A percentile compares a stretch with the other conserved stretches of the same genome.
Evolutionary conservation across 441 rosid species (phyloP).

Genomic region (Francoa sonchifolia): DNA sequence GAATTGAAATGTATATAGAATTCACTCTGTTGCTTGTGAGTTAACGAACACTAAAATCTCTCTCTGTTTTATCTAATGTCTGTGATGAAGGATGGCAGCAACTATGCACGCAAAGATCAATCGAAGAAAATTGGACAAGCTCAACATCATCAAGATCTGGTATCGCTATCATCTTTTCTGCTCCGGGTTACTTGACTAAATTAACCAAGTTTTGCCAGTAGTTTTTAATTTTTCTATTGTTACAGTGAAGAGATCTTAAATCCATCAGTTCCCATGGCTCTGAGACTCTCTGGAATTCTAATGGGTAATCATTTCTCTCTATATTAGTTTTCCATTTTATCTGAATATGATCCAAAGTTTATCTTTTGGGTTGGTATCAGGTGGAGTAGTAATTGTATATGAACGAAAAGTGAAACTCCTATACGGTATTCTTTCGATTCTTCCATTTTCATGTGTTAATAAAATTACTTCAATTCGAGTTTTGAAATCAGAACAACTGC

Average conservation of each 20-base stretch:
- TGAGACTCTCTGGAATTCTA: conserved; percentile 79
- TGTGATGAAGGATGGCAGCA: conserved; percentile 64
- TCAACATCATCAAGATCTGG: conserved; percentile 69
- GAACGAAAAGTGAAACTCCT: conserved; percentile 85
- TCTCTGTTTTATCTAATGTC: conserved; percentile 3
- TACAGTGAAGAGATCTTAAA: conserved; percentile 80
- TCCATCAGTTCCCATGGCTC: conserved; percentile 86
- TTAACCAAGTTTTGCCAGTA: neutral
- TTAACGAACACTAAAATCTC: neutral
- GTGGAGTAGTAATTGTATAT: conserved; percentile 84
- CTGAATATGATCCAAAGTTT: too few relatives aligned
- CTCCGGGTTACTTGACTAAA: neutral
- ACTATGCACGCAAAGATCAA: conserved; percentile 79
- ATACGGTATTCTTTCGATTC: conserved; percentile 33
- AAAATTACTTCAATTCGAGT: neutral
- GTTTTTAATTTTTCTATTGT: neutral
- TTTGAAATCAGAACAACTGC: too few relatives aligned
- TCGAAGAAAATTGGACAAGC: conserved; percentile 55
- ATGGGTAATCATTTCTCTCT: conserved; percentile 45
- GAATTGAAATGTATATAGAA: too few relatives aligned
- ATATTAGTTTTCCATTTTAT: neutral
- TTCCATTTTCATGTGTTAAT: neutral
- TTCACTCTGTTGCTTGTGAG: neutral
- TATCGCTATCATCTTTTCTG: conserved; percentile 11
- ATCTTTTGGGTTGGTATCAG: conserved; percentile 18